phyloP scores from a whole-genome alignment of 306 rosid genomes.

The Gastrolobium bilobum region DNA sequence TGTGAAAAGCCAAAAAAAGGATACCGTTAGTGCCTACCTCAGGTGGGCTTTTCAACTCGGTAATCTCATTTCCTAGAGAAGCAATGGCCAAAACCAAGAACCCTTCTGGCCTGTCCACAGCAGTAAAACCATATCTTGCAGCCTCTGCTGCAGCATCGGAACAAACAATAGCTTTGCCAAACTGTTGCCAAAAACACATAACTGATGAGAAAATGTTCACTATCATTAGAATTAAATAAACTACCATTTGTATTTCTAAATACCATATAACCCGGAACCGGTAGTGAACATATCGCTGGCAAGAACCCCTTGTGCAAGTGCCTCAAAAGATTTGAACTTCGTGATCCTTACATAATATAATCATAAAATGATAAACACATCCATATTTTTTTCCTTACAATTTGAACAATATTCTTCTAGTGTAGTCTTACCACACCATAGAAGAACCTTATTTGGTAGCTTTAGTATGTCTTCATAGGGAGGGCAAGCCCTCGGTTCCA shows the following conservation, averaged over 20 bases:
- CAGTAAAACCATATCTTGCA: conserved; percentile 81
- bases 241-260: background rate
- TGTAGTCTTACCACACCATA: conserved; percentile 82
- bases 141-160: conserved; percentile 91
- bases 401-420: background rate
- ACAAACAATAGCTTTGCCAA: conserved; percentile 78
- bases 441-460: conserved; percentile 79
- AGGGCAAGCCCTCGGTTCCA: conserved; percentile 65
- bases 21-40: conserved; percentile 52
- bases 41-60: conserved; percentile 57
- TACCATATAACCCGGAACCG: conserved; percentile 88
- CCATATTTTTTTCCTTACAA: background rate
- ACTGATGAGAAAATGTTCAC: conserved; percentile 17
- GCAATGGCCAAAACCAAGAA: conserved; percentile 87
- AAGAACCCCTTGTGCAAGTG: conserved; percentile 84
- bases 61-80: conserved; percentile 70
- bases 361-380: conserved; percentile 1
- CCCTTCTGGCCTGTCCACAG: conserved; percentile 89
- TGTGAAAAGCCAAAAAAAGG: background rate
- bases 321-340: conserved; percentile 84
- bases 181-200: conserved; percentile 51
- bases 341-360: conserved; percentile 57
- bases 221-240: background rate
- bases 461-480: conserved; percentile 75
- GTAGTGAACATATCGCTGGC: conserved; percentile 80